Percentiles rank a stretch among this genome's conserved stretches.
Conservation (phyloP, 192 early-diverging fungal genomes). For the Physocladia obscura region DNA sequence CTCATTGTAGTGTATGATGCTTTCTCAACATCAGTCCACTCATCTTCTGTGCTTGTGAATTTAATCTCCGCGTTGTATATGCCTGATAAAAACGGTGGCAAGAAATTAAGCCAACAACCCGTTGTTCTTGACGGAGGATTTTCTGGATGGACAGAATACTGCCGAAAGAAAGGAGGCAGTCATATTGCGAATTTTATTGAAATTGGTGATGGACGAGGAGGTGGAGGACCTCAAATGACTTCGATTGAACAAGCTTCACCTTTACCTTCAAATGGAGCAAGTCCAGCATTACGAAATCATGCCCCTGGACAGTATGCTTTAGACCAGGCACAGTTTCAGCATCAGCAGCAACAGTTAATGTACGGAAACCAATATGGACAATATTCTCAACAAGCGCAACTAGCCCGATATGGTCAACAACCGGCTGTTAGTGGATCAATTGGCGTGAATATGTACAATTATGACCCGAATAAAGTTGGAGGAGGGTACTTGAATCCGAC, state of each 20-base stretch:
- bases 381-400: no score
- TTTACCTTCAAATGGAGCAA: no score
- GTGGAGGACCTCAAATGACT: slow-evolving; percentile 10
- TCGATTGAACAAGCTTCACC: background rate
- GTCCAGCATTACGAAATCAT: no score
- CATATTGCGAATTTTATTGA: slow-evolving; percentile 38
- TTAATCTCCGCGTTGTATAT: slow-evolving; percentile 57
- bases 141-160: slow-evolving; percentile 65
- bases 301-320: no score
- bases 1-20: slow-evolving; percentile 74
- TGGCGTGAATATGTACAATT: no score
- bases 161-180: slow-evolving; percentile 30
- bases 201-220: slow-evolving; percentile 42
- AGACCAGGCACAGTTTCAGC: no score
- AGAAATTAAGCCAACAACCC: slow-evolving; percentile 54
- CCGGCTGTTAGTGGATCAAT: no score
- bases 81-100: slow-evolving; percentile 59
- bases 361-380: no score
- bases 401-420: no score
- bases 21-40: slow-evolving; percentile 43
- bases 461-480: no score
- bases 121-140: slow-evolving; percentile 80
- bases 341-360: no score
- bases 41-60: slow-evolving; percentile 13
- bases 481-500: slow-evolving; percentile 8